Percentiles rank a stretch among this genome's conserved stretches.
These are phyloP conservation scores for Metschnikowia anglica DNA, from an alignment of 805 yeast species.

Conservation along the genomic window DNA sequence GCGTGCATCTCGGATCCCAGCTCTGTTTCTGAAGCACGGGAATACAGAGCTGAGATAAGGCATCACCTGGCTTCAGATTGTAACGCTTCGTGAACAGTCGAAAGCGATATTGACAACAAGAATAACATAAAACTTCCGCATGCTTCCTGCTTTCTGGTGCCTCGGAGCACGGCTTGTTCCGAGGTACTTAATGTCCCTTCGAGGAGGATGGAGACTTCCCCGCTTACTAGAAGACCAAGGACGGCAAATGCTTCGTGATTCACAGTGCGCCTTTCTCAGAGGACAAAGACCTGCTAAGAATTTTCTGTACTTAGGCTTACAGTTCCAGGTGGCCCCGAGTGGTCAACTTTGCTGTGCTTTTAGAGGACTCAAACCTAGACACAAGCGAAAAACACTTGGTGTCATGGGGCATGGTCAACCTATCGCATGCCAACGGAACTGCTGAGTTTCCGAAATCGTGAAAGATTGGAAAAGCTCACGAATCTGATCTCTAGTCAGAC, in stretches of 20 bases:
- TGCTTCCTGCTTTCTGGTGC: constrained; percentile 5
- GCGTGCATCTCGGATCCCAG: constrained; percentile 8
- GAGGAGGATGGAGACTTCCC: constrained; percentile 12
- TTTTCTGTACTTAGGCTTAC: constrained; percentile 34
- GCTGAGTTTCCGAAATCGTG: constrained; percentile 42
- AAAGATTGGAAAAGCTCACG: constrained; percentile 31
- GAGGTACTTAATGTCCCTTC: constrained; percentile 10
- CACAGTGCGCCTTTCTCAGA: constrained; percentile 21
- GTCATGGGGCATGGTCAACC: constrained; percentile 48
- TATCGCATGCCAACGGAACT: constrained; percentile 39
- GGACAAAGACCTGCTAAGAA: constrained; percentile 34
- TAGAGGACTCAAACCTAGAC: constrained; percentile 40
- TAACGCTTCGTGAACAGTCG: background rate
- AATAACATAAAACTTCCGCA: background rate
- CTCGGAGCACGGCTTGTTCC: constrained; percentile 7
- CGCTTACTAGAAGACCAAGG: constrained; percentile 8
- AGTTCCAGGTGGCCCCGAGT: constrained; percentile 36
- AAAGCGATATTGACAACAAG: background rate
- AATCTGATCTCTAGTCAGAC: constrained; percentile 36
- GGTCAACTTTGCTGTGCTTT: constrained; percentile 41
- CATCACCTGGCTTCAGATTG: background rate
- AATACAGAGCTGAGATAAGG: constrained; percentile 1
- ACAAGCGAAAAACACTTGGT: constrained; percentile 37
- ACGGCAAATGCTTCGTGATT: constrained; percentile 5
- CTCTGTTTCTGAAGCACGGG: constrained; percentile 3